Evolutionary conservation across 768 basidiomycete genomes (phyloP).

Genomic region (Lactifluus pinguis): DNA sequence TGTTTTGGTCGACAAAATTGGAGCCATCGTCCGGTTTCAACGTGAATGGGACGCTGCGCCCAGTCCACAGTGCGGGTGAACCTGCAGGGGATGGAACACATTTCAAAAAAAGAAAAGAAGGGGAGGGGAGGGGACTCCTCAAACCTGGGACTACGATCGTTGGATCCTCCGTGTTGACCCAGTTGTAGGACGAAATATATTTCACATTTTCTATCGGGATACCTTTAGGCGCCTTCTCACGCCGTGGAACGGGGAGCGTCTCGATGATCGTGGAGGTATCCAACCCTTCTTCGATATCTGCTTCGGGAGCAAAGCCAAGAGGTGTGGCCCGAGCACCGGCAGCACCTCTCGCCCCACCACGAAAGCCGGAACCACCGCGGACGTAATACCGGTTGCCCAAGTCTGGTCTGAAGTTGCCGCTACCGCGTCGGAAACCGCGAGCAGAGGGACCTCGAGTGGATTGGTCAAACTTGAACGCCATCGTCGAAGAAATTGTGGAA

Average conservation of each 20-base stretch:
- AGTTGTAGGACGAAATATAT: conserved; percentile 28
- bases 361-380: neutral
- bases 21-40: conserved; percentile 47
- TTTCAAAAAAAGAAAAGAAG: no score
- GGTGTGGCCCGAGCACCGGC: neutral
- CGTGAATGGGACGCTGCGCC: conserved; percentile 38
- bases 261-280: conserved; percentile 5
- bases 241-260: neutral
- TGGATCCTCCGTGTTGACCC: conserved; percentile 20
- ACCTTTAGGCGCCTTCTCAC: neutral
- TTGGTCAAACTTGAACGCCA: neutral
- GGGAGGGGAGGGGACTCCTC: neutral
- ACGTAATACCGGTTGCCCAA: neutral
- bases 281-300: conserved; percentile 8
- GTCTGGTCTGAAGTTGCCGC: neutral
- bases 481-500: neutral
- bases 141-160: conserved; percentile 28
- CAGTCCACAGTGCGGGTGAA: conserved; percentile 50
- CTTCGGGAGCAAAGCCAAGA: neutral
- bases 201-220: conserved; percentile 19
- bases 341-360: neutral
- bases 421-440: neutral
- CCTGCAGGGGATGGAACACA: conserved; percentile 30
- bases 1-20: conserved; percentile 50
- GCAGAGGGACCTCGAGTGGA: neutral